Evolutionary conservation across 768 basidiomycete species (phyloP), one percentile per base, ranked within the genome.

Genomic region (Phanerochaete sordida): DNA sequence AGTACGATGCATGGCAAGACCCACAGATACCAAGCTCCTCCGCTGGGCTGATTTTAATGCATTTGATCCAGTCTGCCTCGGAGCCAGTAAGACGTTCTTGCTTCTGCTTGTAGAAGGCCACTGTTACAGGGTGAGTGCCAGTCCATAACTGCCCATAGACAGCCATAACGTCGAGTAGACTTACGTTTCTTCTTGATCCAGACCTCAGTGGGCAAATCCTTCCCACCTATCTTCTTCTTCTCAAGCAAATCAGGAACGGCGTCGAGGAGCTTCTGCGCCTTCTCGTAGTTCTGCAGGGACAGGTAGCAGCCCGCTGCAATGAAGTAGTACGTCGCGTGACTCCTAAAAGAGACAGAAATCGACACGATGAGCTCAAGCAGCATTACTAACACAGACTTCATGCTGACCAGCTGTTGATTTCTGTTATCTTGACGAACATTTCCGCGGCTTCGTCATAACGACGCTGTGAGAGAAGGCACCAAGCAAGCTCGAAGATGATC

Each of bases 401-500:
- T 3, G 72, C 78, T 7, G 33, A 85, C 91, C 91, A 93, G 47
- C 75, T 83, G 66, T 91, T 93, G 61, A 90, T 66, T 62, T 83
- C 79, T 4, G 83, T 85, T 63, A 92, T 75, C 57, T 73, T 77
- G 45, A 90, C 64, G 65, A 92, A 91, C 58, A 78, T 76, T 49
- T 87, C 82, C 1, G 88, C 88, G 1, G 86, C 79, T 62, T 91
- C 88, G 62, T 80, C 73, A 57, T 91, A 90, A 59, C 80, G 76
- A 56, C 86, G 72, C 59, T 88, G 79, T 1, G 84, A 78, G 2
- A 92, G 77, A 1, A 89, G 70, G 16, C 84, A 85, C 90, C 91
- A 92, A 0, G 87, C 89, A 3, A 93, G 78, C 70, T 93, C 91
- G 63, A 90, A 92, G 15, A 83, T 77, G 7, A 92, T 77, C 87